Conservation (phyloP, 2,329 filamentous ascomycete genomes). For the Pyrenochaeta sp. region DNA sequence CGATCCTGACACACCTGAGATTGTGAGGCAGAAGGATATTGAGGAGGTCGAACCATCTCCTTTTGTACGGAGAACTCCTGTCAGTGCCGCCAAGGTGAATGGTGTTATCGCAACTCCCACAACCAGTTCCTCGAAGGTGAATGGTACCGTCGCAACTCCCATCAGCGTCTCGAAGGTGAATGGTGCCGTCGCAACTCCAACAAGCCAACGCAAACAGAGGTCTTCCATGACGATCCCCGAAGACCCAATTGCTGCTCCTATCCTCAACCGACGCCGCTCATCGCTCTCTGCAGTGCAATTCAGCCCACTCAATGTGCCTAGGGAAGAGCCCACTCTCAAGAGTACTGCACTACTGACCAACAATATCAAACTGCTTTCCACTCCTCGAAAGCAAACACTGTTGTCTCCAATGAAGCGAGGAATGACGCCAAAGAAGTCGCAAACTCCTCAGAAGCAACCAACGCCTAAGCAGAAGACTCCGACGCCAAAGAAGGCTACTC, state of each 20-base stretch:
- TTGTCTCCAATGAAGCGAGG: constrained; percentile 53
- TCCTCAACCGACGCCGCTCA: constrained; percentile 43
- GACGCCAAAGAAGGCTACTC: constrained; percentile 41
- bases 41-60: constrained; percentile 46
- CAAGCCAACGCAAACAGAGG: constrained; percentile 17
- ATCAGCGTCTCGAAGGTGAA: constrained; percentile 27
- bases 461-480: constrained; percentile 53
- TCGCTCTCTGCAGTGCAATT: constrained; percentile 45
- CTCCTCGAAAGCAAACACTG: constrained; percentile 56
- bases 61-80: constrained; percentile 37
- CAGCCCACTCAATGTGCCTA: constrained; percentile 39
- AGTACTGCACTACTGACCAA: constrained; percentile 48
- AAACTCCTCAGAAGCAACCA: constrained; percentile 47
- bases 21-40: constrained; percentile 32
- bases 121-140: no score
- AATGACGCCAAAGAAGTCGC: constrained; percentile 45
- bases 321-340: constrained; percentile 39
- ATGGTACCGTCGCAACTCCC: constrained; percentile 22
- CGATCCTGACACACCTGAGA: constrained; percentile 38
- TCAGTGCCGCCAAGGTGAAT: constrained; percentile 25
- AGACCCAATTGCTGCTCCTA: constrained; percentile 44
- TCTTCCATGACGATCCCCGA: constrained; percentile 31
- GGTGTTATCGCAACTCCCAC: constrained; percentile 30
- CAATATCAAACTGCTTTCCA: constrained; percentile 57
- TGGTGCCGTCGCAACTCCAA: constrained; percentile 29